Base-by-base conservation (phyloP, 345 rosid genomes). In the Clarkia xantiana region DNA sequence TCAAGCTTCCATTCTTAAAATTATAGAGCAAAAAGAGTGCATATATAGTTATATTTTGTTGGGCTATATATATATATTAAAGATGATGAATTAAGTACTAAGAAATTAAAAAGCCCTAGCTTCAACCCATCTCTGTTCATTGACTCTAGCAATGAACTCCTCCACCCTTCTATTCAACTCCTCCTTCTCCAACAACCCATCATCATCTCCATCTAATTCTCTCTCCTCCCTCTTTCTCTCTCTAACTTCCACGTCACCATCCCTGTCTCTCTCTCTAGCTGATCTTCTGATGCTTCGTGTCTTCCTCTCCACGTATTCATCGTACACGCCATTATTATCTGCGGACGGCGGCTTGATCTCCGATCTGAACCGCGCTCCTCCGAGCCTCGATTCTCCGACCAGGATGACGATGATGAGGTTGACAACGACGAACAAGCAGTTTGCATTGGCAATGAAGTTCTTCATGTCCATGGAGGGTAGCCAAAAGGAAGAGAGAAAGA, bases 141-240 rank as follows among this genome's bases (percentile, higher is more conserved):
- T 76, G 52, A 81, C 74, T 63, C 77, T 81, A 12, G 80, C 80
- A 46, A 81, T 81, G 66, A 81, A 81, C n/a, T 71, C 82, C 44
- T 81, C 90, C 16, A 64, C 60, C 49, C 64, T 81, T 57, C 53
- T 76, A 40, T 74, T 67, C 29, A 81, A 56, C 23, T 81, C 85
- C 48, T 78, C 84, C 19, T 58, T 46, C 3, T 66, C 55, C 68
- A 67, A 52, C 10, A 52, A 68, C 25, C 14, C 51, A 15, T 53
- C 73, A 6, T 69, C 66, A 4, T 41, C 68, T 0, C 16, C 56
- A 2, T 17, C 60, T 56, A 18, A 36, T 14, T 44, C 14, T 9
- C 4, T 11, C 22, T 46, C 50, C 18, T 8, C 12, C 11, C 50
- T 45, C 29, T 1, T 54, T 10, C 16, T 51, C 19, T 10, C 14